Percentiles rank a stretch among this genome's conserved stretches.
Evolutionary conservation across 2,329 filamentous ascomycete species (phyloP).

Genomic region (Trichoderma arundinaceum): DNA sequence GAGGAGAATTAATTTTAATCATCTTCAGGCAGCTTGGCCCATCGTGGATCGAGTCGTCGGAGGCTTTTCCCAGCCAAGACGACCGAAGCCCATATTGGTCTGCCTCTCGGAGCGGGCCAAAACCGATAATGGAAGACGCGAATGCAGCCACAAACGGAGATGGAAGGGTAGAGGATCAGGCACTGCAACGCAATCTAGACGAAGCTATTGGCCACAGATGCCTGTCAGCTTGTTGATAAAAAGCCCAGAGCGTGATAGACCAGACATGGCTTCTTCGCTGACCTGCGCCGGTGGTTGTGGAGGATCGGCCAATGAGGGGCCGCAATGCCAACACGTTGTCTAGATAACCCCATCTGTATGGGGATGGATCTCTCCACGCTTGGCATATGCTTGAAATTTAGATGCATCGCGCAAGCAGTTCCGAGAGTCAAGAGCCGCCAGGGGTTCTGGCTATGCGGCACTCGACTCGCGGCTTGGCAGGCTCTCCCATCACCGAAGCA

Average conservation of each 20-base stretch:
- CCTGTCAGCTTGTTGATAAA: not conserved
- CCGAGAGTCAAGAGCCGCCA: not conserved
- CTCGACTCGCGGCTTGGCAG: conserved; percentile 11
- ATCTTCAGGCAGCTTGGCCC: conserved; percentile 14
- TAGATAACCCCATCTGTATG: conserved; percentile 23
- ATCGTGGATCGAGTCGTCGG: conserved; percentile 26
- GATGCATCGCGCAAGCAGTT: conserved; percentile 11
- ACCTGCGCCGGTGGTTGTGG: not conserved
- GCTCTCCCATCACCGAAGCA: not conserved
- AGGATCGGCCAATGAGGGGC: conserved; percentile 30
- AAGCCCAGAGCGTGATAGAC: conserved; percentile 20
- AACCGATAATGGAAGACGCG: conserved; percentile 19
- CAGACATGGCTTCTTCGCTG: not conserved
- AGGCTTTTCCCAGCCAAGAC: conserved; percentile 28
- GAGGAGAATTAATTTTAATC: conserved; percentile 23
- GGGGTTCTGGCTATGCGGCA: conserved; percentile 15
- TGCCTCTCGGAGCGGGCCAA: conserved; percentile 23
- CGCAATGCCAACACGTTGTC: conserved; percentile 24
- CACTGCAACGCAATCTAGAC: not conserved
- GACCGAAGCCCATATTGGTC: conserved; percentile 12
- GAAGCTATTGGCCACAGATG: conserved; percentile 28
- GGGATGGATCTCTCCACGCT: conserved; percentile 18
- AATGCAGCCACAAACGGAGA: conserved; percentile 29
- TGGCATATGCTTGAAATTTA: conserved; percentile 28
- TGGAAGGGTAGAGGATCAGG: conserved; percentile 25